These are phyloP conservation scores for Eimeria falciformis DNA, from an alignment of 169 alveolate species.

Conservation along the genomic window DNA sequence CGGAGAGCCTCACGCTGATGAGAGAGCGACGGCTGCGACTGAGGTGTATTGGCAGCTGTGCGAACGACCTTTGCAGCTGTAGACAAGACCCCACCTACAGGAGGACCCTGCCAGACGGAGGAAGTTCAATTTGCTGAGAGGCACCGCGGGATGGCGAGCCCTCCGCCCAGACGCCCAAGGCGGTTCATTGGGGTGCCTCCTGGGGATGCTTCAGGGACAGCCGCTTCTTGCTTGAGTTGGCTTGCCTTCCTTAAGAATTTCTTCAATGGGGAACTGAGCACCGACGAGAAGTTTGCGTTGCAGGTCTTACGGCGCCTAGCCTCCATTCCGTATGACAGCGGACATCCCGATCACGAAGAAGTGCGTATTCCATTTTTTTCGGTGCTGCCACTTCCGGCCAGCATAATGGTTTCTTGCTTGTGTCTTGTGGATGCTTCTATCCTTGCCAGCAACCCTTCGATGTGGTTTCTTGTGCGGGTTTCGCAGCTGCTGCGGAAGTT, in stretches of 20 bases:
- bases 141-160: no score
- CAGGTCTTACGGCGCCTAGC: slow-evolving; percentile 17
- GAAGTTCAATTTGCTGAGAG: no score
- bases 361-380: neutral
- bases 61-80: no score
- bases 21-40: no score
- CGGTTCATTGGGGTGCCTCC: no score
- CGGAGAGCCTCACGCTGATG: no score
- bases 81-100: no score
- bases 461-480: neutral
- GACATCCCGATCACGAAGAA: neutral
- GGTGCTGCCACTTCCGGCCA: neutral
- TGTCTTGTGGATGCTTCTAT: no score
- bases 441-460: neutral
- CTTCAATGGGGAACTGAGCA: slow-evolving; percentile 38
- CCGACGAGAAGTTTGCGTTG: slow-evolving; percentile 30
- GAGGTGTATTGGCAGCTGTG: no score
- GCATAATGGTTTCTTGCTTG: neutral
- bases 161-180: no score
- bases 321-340: slow-evolving; percentile 27
- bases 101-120: no score
- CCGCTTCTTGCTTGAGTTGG: slow-evolving; percentile 31
- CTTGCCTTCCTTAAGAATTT: slow-evolving; percentile 25
- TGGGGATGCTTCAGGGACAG: neutral
- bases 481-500: slow-evolving; percentile 25